phyloP scores from a whole-genome alignment of 1,284 basidiomycete genomes.

The Sanghuangporus weigelae region DNA sequence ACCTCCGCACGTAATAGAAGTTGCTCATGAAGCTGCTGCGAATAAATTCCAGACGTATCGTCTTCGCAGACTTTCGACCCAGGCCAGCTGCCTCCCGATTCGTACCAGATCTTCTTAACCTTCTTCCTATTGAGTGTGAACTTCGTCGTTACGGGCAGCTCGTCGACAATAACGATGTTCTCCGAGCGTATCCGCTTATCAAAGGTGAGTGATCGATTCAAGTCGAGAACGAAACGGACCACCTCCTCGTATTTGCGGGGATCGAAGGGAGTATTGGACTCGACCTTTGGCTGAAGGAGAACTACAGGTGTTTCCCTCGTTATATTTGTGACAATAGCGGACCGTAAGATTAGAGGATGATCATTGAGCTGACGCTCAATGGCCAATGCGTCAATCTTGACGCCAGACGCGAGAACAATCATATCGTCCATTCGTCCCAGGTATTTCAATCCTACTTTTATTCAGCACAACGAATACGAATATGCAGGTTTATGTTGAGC shows the following conservation, averaged over 20 bases:
- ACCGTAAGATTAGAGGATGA: not conserved
- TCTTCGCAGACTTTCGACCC: not conserved
- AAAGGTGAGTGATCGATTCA: constrained; percentile 15
- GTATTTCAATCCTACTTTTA: constrained; percentile 11
- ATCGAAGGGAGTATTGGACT: not conserved
- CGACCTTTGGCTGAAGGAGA: constrained; percentile 5
- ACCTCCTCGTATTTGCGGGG: not conserved
- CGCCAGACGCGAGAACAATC: constrained; percentile 13
- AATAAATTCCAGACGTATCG: not conserved
- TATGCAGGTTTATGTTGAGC: not conserved
- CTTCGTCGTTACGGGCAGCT: constrained; percentile 19
- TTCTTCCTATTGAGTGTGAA: constrained; percentile 18
- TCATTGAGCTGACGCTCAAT: constrained; percentile 13
- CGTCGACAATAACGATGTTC: constrained; percentile 17
- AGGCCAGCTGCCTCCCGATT: not conserved
- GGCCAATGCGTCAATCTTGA: constrained; percentile 17
- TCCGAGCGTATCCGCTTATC: constrained; percentile 17
- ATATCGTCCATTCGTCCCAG: constrained; percentile 13
- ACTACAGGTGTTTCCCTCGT: not conserved
- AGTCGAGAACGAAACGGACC: constrained; percentile 3
- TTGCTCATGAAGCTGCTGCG: not conserved
- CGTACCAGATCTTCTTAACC: constrained; percentile 11
- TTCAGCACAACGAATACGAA: not conserved
- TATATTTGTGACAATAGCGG: not conserved
- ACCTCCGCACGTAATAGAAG: not conserved